Evolutionary conservation across 2,329 filamentous ascomycete genomes (phyloP).

Genomic region (Ophiostoma sp.): DNA sequence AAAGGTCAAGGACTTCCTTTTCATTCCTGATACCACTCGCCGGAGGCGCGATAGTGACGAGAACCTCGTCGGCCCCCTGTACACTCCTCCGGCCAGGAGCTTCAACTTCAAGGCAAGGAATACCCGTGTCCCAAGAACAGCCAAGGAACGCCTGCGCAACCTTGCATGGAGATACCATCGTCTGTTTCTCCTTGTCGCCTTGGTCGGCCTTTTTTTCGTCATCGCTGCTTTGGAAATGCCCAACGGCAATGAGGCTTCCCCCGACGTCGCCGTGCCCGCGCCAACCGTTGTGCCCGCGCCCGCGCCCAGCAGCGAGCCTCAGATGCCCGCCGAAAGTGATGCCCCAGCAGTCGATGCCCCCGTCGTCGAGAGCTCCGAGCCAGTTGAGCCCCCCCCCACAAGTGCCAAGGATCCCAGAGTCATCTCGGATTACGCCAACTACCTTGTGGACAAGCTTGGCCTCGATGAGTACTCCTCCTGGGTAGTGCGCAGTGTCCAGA

Average conservation of each 20-base stretch:
- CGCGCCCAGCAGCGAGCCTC: too few species aligned
- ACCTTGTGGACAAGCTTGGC: constrained; percentile 29
- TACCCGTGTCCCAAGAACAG: background rate
- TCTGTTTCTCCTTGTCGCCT: background rate
- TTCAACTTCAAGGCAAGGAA: background rate
- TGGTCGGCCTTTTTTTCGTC: background rate
- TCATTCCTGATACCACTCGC: background rate
- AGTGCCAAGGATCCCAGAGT: background rate
- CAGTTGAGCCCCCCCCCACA: background rate
- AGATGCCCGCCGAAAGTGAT: background rate
- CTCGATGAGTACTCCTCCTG: constrained; percentile 30
- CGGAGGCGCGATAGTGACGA: background rate
- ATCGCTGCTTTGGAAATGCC: background rate
- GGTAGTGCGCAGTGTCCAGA: constrained; percentile 16
- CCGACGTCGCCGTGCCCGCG: background rate
- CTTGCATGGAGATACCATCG: background rate
- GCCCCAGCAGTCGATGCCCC: background rate
- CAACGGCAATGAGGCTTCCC: background rate
- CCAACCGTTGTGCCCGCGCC: too few species aligned
- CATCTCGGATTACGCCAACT: constrained; percentile 28
- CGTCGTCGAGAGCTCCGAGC: background rate
- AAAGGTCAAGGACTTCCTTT: background rate
- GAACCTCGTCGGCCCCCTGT: background rate
- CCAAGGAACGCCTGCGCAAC: background rate
- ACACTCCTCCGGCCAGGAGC: background rate